Evolutionary conservation across 257 asterid species (phyloP), one percentile per base, ranked within the genome.

Genomic region (Nicotiana undulata): DNA sequence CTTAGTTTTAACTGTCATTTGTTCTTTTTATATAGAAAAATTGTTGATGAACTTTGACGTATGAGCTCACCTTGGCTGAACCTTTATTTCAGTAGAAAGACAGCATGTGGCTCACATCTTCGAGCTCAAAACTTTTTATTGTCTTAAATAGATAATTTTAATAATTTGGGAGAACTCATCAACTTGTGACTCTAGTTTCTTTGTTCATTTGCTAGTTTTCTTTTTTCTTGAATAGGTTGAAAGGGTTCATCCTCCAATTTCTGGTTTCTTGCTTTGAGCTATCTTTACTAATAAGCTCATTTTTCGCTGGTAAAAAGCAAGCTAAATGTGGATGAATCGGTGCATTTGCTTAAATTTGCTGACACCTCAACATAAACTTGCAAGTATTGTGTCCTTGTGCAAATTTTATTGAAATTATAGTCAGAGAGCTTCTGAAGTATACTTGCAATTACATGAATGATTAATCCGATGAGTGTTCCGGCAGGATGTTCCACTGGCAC

Each of bases 1-100:
- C 83, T 63, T 70, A 56, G 77, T 28, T 72, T 72, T 81, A 81
- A 20, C 26, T 17, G 52, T 16, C 61, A 56, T 18, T 56, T 56
- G 61, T 56, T 56, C 22, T 56, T 56, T 5, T 56, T 40, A 15
- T 52, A 1, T 52, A 17, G 58, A 52, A 16, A 15, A 52, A 16
- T 4, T 52, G 58, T 52, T 52, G 58, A 52, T 52, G 58, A 52
- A 15, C 58, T 52, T 17, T 13, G 58, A 52, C 4, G 58, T 52
- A 52, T 52, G 58, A 52, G 58, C 58, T 52, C 15, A 52, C 58
- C 58, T 52, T 52, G 17, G 58, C 58, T 52, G 58, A 52, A 52
- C 58, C 18, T 4, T 52, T 52, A 52, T 52, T 52, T 4, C 58
- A 52, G 58, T 13, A 16, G 58, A 52, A 52, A 52, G 58, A 52